Percentiles rank a stretch among this genome's conserved stretches.
Evolutionary conservation across 768 basidiomycete species (phyloP).

Genomic region (Symmetrospora coprosmae): DNA sequence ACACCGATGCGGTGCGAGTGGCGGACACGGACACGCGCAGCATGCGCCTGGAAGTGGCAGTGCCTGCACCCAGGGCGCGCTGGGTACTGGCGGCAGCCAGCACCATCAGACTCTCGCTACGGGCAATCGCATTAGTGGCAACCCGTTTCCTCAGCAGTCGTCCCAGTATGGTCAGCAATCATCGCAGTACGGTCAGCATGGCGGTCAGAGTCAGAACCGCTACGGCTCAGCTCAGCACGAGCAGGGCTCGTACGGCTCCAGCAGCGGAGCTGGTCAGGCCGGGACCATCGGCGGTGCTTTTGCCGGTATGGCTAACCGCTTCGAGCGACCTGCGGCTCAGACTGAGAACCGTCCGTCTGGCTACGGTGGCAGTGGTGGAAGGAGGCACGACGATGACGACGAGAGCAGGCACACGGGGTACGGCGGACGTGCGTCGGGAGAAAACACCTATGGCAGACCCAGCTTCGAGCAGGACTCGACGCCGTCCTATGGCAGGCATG

Average conservation of each 20-base stretch:
- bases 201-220: too few relatives aligned
- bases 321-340: not conserved
- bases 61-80: constrained; percentile 39
- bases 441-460: not conserved
- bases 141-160: too few relatives aligned
- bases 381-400: too few relatives aligned
- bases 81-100: constrained; percentile 24
- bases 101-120: constrained; percentile 1
- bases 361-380: not conserved
- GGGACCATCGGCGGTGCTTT: too few relatives aligned
- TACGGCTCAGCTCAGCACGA: too few relatives aligned
- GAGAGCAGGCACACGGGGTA: not conserved
- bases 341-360: not conserved
- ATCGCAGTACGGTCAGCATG: too few relatives aligned
- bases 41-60: too few relatives aligned
- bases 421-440: constrained; percentile 24
- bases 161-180: too few relatives aligned
- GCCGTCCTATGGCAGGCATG: not conserved
- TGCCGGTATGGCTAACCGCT: not conserved
- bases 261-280: too few relatives aligned
- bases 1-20: constrained; percentile 11
- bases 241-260: too few relatives aligned
- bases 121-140: too few relatives aligned
- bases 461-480: not conserved
- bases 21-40: constrained; percentile 10